Evolutionary conservation across 2,329 filamentous ascomycete genomes (phyloP), one percentile per base, ranked within the genome.

Genomic region (Zopfia rhizophila): DNA sequence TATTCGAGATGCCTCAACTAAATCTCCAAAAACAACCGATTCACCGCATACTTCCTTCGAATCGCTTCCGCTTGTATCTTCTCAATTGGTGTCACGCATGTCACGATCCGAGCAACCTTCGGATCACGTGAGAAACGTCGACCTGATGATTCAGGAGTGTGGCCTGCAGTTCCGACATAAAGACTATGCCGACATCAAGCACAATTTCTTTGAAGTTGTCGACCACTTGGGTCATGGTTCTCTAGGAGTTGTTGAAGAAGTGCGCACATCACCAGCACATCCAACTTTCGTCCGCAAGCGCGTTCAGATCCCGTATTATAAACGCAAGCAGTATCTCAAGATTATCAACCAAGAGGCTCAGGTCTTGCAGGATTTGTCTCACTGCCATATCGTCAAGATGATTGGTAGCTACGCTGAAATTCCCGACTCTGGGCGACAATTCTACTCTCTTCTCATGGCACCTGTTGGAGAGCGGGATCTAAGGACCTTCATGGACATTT

Each of bases 401-500:
- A 32, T 59, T 7, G 55, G 50, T 7, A 49, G 44, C 7, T 54
- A 56, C 22, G 37, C 41, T 11, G 50, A 56, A 17, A 32, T 14
- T 4, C 48, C 24, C 7, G 25, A 31, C 11, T 16, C 13, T 4
- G 29, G 23, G 5, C 36, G 36, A 4, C 31, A 46, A 12, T 54
- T 51, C 13, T 56, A 55, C 24, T 56, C 44, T 13, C 23, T 56
- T 1, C 46, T 56, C 24, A 54, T 59, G 45, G 16, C 28, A 13
- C 55, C 53, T 8, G 53, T 55, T 0, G 53, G 56, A 12, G 48
- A 59, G 4, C 45, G 44, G 4, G 53, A 59, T n/a, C 39, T 57
- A 1, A 39, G 45, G 10, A 39, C 31, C 2, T 55, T 56, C 12
- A 14, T 57, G 2, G 41, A 53, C 7, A 48, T 50, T 6, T 25